Evolutionary conservation across 2,329 filamentous ascomycete species (phyloP), one percentile per base, ranked within the genome.

Genomic region (Nothomitra cinnamomea): DNA sequence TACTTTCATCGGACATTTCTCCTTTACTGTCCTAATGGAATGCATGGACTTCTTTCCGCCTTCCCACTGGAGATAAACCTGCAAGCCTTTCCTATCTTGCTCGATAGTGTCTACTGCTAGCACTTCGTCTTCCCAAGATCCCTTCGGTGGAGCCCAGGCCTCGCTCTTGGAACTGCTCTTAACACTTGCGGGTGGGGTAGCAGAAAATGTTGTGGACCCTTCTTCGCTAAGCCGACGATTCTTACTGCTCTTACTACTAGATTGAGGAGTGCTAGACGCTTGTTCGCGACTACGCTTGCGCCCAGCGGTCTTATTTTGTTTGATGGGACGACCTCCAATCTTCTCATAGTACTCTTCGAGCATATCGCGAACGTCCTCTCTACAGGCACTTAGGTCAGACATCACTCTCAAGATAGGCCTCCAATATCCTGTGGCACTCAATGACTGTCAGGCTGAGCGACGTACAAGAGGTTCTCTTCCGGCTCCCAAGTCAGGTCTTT

Each of bases 401-500:
- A 2, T 1, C 8, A 17, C 32, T 15, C 12, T 6, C 15, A 43
- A 3, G 15, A 6, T 38, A 15, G 17, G 7, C 2, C 8, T n/a
- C 19, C 7, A 22, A 28, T 41, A 6, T 2, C 25, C 21, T 24
- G 8, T 41, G 8, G 8, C 2, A 32, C 25, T 40, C 43, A 36
- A 4, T 24, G 41, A 45, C 13, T 19, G 41, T 19, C 22, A 24
- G 5, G 41, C 41, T 19, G 41, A 48, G 15, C 25, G 12, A 58
- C 73, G 56, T 66, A 80, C 77, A 59, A 66, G 56, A 87, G 69
- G 59, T 88, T 89, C 10, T 79, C 78, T 60, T 86, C 81, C 0
- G 83, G 81, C 63, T 92, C 86, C 85, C 85, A 90, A 0, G 86
- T 92, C 61, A 78, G 68, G 59, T 92, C 86, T 0, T 70, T 65